Base-by-base conservation (phyloP, 768 basidiomycete genomes). In the Lactarius pseudohatsudake region DNA sequence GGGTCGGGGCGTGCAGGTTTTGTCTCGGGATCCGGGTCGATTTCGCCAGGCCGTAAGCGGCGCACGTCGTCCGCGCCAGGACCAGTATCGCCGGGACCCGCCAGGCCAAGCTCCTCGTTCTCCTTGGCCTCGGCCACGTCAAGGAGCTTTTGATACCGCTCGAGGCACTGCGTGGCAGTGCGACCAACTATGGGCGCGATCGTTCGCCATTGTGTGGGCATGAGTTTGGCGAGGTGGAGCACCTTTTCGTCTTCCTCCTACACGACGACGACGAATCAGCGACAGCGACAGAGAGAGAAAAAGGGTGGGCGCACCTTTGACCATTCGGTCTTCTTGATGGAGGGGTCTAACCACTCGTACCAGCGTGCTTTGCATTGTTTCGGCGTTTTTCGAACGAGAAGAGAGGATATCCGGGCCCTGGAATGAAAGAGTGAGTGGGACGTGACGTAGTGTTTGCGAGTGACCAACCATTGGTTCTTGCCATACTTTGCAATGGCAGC, bases 241-340 rank as follows among this genome's bases (percentile, higher is more conserved):
- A 99, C 85, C 77, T 98, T 99, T 80, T 98, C 97, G 78, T 99
- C 97, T 78, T 99, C 97, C 20, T 91, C 94, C 93, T 96, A 61
- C 53, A 20, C 32, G 9, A 47, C 20, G 45, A 22, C 26, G 28
- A 32, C 20, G 15, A 36, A 28, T 22, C 32, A 43, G 67, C 32
- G 22, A 60, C 53, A 16, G 34, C 55, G 64, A 11, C 41, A 9
- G 20, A 38, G 10, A 20, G 10, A 57, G 26, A 22, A 18, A 41
- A 8, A n/a, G 38, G 40, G 11, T 13, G 18, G 15, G 77, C 83
- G 57, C 66, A 89, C 95, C 81, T 98, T 98, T 56, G 96, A 97
- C 97, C 97, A 99, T 77, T 98, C 97, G 20, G 96, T 98, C 82
- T 99, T 99, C 79, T 98, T 98, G 79, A 98, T 99, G 60, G 94